Base-by-base conservation (phyloP, 2,329 filamentous ascomycete genomes). In the Penicillium verrucosum region DNA sequence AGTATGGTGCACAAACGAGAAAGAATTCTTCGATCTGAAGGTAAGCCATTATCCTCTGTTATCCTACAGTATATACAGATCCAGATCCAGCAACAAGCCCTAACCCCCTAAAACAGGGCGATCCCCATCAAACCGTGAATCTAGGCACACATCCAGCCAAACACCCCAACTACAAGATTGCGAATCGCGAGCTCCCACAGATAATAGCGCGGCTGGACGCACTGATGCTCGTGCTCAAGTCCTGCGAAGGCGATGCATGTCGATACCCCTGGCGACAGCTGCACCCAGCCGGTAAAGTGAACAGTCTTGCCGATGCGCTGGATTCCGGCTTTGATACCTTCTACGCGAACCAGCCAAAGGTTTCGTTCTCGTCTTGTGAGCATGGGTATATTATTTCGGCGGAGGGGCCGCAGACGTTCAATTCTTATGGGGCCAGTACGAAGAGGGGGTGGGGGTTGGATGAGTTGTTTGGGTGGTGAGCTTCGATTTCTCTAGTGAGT, bases 1-100 rank as follows among this genome's bases (percentile, higher is more conserved):
- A 0, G 84, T 88, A 0, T 89, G 86, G 86, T 89, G 87, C 65
- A 87, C 74, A 14, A 84, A 85, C 50, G 85, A 88, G 65, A 82
- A 84, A 54, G 86, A 89, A 68, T 78, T 88, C 2, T 89, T 89
- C 66, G 80, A 89, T 59, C 65, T 87, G 38, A 81, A 76, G 64
- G 83, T 82, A 68, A 58, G 74, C 65, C 25, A 27, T 30, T 16
- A 23, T 38, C 5, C 27, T 46, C 12, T 42, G 5, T 8, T 16
- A 27, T 9, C 30, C 21, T 4, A 30, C 9, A 25, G 25, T 18
- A 10, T 29, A 21, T 36, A 34, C 21, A 21, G 3, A 21, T 36
- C 36, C 21, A 21, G 3, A 21, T 32, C 36, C 21, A 23, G 34
- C 23, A 21, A 38, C 43, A 30, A 57, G 25, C 49, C 38, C 37